Conservation (phyloP, 2,329 filamentous ascomycete species). For the Pestalotiopsis sp. region DNA sequence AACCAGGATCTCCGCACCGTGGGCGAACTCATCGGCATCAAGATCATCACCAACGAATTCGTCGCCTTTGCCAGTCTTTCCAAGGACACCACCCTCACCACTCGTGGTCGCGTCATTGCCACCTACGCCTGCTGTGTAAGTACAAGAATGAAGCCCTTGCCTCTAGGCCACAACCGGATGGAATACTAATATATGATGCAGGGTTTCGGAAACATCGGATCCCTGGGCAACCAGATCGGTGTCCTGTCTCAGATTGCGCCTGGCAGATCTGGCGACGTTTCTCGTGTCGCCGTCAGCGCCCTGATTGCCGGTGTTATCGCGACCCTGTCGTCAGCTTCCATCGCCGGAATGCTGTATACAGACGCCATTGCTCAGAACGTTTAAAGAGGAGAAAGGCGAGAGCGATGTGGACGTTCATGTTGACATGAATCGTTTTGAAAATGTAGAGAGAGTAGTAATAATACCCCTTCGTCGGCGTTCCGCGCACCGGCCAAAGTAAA, state of each 20-base stretch:
- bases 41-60: conserved; percentile 87
- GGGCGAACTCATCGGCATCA: conserved; percentile 78
- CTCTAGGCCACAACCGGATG: not conserved
- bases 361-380: conserved; percentile 28
- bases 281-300: conserved; percentile 75
- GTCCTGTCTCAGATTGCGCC: conserved; percentile 83
- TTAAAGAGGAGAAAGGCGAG: not conserved
- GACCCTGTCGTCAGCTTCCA: conserved; percentile 77
- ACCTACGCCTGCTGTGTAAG: conserved; percentile 78
- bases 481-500: too few species aligned
- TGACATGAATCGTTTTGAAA: not conserved
- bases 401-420: not conserved
- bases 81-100: conserved; percentile 52
- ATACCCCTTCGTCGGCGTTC: not conserved
- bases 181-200: conserved; percentile 24
- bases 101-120: conserved; percentile 77
- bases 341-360: conserved; percentile 76
- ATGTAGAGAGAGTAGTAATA: not conserved
- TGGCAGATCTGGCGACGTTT: conserved; percentile 73
- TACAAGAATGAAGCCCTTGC: conserved; percentile 16
- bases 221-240: conserved; percentile 87
- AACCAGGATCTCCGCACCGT: conserved; percentile 71
- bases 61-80: conserved; percentile 44
- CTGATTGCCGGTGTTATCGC: conserved; percentile 77
- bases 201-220: conserved; percentile 84